A percentile compares a stretch with the other conserved stretches of the same genome.
phyloP scores from a whole-genome alignment of 2,329 filamentous ascomycete species.

The Colletotrichum sp. region DNA sequence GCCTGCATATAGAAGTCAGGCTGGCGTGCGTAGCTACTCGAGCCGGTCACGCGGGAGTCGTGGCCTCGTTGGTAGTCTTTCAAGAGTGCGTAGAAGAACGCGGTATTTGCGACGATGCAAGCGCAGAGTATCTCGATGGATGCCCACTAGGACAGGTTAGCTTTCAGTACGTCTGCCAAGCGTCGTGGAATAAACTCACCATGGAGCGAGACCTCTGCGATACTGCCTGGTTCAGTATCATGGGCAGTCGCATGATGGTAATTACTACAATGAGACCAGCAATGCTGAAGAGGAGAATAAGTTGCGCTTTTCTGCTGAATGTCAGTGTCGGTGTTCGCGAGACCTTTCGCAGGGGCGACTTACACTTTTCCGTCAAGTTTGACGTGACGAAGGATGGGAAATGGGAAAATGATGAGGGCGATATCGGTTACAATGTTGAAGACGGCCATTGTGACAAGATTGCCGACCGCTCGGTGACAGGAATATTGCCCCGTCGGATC shows the following conservation, averaged over 20 bases:
- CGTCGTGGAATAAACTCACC: conserved; percentile 13
- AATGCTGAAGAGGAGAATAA: conserved; percentile 30
- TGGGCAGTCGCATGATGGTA: conserved; percentile 32
- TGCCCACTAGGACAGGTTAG: conserved; percentile 29
- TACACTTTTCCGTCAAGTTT: conserved; percentile 26
- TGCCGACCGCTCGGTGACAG: conserved; percentile 30
- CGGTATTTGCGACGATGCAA: conserved; percentile 34
- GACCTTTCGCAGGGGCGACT: background rate
- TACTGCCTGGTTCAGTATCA: conserved; percentile 32
- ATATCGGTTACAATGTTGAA: conserved; percentile 34
- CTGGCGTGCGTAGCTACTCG: conserved; percentile 5
- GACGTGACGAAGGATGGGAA: conserved; percentile 31
- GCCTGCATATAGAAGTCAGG: conserved; percentile 16
- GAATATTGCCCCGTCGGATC: conserved; percentile 7
- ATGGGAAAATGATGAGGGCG: conserved; percentile 32
- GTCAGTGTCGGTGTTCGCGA: background rate
- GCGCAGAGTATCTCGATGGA: conserved; percentile 37
- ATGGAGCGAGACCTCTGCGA: conserved; percentile 33
- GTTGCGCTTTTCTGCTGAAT: conserved; percentile 22
- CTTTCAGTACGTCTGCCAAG: too few species aligned
- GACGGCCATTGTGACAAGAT: conserved; percentile 32
- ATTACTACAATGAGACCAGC: conserved; percentile 31
- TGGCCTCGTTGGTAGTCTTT: conserved; percentile 31
- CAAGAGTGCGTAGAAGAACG: conserved; percentile 32
- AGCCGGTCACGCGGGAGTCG: conserved; percentile 11